Evolutionary conservation across 2,329 filamentous ascomycete genomes (phyloP).

Genomic region (Fusarium sp.): DNA sequence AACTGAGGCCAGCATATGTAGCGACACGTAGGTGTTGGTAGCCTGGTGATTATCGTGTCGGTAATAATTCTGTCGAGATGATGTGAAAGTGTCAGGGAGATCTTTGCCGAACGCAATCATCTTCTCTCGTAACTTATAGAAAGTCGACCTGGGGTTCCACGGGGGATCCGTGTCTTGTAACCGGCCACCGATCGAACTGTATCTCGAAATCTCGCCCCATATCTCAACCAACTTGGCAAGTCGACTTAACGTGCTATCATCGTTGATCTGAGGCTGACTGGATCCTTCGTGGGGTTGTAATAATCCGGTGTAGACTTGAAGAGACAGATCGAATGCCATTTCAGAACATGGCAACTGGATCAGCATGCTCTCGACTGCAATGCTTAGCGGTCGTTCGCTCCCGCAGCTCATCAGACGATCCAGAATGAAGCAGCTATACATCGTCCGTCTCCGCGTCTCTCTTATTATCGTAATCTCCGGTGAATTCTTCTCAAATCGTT

Average conservation of each 20-base stretch:
- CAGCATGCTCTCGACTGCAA: conserved; percentile 58
- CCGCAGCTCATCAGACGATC: conserved; percentile 76
- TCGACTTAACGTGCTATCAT: conserved; percentile 61
- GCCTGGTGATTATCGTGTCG: conserved; percentile 58
- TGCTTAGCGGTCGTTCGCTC: conserved; percentile 67
- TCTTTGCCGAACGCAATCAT: conserved; percentile 53
- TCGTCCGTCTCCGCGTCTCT: conserved; percentile 70
- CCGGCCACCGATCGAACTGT: conserved; percentile 63
- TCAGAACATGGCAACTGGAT: conserved; percentile 17
- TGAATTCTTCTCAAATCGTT: not conserved
- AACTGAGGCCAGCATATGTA: conserved; percentile 3
- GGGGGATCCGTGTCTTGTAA: conserved; percentile 63
- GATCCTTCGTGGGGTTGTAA: conserved; percentile 44
- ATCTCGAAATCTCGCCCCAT: conserved; percentile 68
- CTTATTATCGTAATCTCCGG: conserved; percentile 1
- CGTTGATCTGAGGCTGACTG: conserved; percentile 43
- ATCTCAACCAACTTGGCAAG: conserved; percentile 69
- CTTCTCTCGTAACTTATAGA: conserved; percentile 62
- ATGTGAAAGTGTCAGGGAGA: conserved; percentile 66
- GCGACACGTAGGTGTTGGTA: not conserved
- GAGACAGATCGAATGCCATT: conserved; percentile 69
- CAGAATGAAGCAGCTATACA: conserved; percentile 79
- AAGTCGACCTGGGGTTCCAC: conserved; percentile 67
- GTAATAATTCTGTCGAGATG: conserved; percentile 55
- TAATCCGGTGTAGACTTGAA: conserved; percentile 64